Base-by-base conservation (phyloP, 768 basidiomycete genomes). In the Leccinum variicolor region DNA sequence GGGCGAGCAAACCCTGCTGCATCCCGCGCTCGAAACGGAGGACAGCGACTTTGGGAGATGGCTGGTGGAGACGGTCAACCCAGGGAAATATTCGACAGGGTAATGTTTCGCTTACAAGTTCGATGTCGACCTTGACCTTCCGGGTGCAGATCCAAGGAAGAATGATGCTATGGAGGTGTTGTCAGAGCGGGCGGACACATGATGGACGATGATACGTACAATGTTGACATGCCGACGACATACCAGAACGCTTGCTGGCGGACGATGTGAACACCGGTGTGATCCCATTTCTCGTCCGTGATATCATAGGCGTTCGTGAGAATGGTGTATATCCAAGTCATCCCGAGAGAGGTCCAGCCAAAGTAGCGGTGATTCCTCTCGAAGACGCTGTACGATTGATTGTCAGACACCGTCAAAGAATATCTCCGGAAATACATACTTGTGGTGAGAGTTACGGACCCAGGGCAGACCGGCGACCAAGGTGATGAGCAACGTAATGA, bases 161-260 rank as follows among this genome's bases (percentile, higher is more conserved):
- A 14, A 80, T 77, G 56, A 90, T 84, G 64, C 88, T 90, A 59
- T 54, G 59, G 62, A 43, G 3, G 50, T 25, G 1, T 52, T 28
- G 47, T 50, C 13, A 62, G 52, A 31, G 51, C 25, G 46, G 49
- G 15, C 11, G 7, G 14, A 25, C 23, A 26, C 14, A 21, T 50
- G 4, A 52, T 31, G 19, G 21, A 17, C 13, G 31, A 71, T 21
- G 25, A 58, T 53, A 68, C 85, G 66, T 64, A 89, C 89, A 89
- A 83, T 53, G 84, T 66, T 13, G 87, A 89, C 86, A 90, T 90
- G 52, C 84, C 80, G 65, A 87, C 73, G 17, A 79, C 83, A 67
- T 83, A 89, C 89, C 89, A 91, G 71, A 90, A 87, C 58, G 89
- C 84, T 70, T 92, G 90, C 61, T 86, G 85, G 34, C 76, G 77